Conservation (phyloP, 2,329 filamentous ascomycete genomes). For the Ophiostoma perfectum region DNA sequence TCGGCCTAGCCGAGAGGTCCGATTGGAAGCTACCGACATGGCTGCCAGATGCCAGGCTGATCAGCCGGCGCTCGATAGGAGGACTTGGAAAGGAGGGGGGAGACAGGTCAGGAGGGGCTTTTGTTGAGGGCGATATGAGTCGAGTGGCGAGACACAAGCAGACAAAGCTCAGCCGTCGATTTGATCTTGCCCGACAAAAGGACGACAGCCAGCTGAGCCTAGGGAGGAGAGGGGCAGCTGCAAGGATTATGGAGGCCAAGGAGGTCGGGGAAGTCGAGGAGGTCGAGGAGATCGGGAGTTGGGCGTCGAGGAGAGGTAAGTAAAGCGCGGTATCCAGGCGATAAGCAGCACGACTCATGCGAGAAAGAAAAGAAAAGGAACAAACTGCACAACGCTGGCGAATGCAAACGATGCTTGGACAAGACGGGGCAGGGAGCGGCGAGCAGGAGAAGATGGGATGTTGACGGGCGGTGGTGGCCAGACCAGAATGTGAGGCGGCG, state of each 20-base stretch:
- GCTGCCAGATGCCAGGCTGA: slow-evolving; percentile 21
- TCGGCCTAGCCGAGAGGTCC: slow-evolving; percentile 43
- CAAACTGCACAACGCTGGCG: neutral
- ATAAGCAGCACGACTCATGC: neutral
- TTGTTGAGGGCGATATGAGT: neutral
- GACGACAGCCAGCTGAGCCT: neutral
- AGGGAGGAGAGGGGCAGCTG: neutral
- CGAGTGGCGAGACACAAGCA: neutral
- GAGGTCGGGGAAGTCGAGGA: neutral
- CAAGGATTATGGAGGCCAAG: neutral
- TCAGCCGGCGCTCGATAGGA: slow-evolving; percentile 12
- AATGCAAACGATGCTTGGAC: neutral
- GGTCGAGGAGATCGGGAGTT: neutral
- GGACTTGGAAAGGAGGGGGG: neutral
- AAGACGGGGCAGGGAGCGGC: neutral
- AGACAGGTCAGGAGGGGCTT: neutral
- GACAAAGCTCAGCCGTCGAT: neutral
- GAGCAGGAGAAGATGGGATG: neutral
- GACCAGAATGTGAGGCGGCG: slow-evolving; percentile 13
- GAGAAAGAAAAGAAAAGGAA: neutral
- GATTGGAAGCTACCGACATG: slow-evolving; percentile 50
- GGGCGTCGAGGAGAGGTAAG: neutral
- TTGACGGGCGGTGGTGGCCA: slow-evolving; percentile 12
- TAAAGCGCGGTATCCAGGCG: neutral
- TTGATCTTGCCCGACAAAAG: neutral